Evolutionary conservation across 768 basidiomycete genomes (phyloP), one percentile per base, ranked within the genome.

Genomic region (Mycena sanguinolenta): DNA sequence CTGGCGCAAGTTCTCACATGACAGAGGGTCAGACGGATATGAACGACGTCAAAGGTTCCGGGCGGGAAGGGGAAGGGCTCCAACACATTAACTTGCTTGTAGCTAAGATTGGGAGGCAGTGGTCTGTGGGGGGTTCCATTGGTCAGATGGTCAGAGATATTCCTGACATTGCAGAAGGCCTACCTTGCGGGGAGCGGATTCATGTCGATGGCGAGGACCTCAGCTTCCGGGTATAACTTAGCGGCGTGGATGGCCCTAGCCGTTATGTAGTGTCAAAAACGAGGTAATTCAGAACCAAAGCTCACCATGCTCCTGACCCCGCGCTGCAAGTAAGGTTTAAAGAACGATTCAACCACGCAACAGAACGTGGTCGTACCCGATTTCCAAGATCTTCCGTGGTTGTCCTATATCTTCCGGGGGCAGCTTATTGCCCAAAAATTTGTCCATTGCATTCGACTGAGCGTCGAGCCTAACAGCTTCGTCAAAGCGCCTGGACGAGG

Each of bases 221-320:
- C n/a, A n/a, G n/a, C n/a, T n/a, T n/a, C n/a, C n/a, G 42, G 42
- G 65, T n/a, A 77, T 74, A 42, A 53, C 42, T 69, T 67, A 36
- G 75, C 76, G 27, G 68, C 70, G 32, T 76, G 68, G 44, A 76
- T 76, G 14, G 77, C 76, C 77, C 77, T 52, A 25, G n/a, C 27
- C 7, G 17, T 44, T 17, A 52, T 10, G 8, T 28, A 52, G 50
- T 52, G 25, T 3, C 27, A 4, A 25, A 23, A n/a, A 23, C n/a
- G n/a, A 25, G 27, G n/a, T 9, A 10, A 52, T 10, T 28, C 42
- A 44, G 50, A 25, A 28, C n/a, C 8, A 23, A 23, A 9, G 42
- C 50, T 23, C 27, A 52, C 50, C 50, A 76, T 38, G 58, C 64
- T 14, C 46, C 58, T 23, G 53, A 58, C 0, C 71, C 67, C n/a